Evolutionary conservation across 1,284 basidiomycete species (phyloP).

Genomic region (Microbotryomycetes sp.): DNA sequence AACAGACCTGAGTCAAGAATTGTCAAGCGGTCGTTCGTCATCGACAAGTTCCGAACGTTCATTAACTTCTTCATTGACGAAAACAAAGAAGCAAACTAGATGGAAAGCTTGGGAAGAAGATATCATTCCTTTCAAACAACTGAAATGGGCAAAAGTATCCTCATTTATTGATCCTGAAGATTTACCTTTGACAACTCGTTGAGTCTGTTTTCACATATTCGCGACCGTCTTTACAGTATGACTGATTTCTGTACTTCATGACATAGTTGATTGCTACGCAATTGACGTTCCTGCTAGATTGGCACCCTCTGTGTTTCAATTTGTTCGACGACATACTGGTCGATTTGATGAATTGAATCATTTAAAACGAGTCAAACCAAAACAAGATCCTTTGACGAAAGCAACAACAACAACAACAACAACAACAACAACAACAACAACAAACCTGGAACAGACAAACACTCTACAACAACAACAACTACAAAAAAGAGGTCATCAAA

Average conservation of each 20-base stretch:
- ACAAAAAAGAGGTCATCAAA: neutral
- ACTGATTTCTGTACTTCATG: neutral
- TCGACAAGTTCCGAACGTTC: neutral
- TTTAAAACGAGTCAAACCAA: constrained; percentile 63
- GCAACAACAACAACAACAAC: too few relatives aligned
- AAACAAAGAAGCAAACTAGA: neutral
- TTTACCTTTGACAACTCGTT: constrained; percentile 34
- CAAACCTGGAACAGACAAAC: too few relatives aligned
- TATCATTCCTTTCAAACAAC: constrained; percentile 34
- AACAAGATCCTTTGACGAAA: constrained; percentile 2
- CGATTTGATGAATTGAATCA: constrained; percentile 53
- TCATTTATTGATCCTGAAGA: constrained; percentile 42
- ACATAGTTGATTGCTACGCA: constrained; percentile 28
- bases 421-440: too few relatives aligned
- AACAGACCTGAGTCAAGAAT: neutral
- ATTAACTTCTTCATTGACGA: constrained; percentile 32
- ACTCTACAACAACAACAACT: too few relatives aligned
- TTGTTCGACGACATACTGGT: constrained; percentile 22
- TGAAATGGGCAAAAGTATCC: constrained; percentile 42
- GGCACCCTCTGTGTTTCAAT: constrained; percentile 23
- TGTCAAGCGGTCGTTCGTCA: neutral
- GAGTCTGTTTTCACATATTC: neutral
- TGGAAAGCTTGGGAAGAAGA: constrained; percentile 53
- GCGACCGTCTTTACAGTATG: too few relatives aligned
- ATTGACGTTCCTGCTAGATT: constrained; percentile 23